phyloP scores from a whole-genome alignment of 2,329 filamentous ascomycete species.

The Sporothrix pallida region DNA sequence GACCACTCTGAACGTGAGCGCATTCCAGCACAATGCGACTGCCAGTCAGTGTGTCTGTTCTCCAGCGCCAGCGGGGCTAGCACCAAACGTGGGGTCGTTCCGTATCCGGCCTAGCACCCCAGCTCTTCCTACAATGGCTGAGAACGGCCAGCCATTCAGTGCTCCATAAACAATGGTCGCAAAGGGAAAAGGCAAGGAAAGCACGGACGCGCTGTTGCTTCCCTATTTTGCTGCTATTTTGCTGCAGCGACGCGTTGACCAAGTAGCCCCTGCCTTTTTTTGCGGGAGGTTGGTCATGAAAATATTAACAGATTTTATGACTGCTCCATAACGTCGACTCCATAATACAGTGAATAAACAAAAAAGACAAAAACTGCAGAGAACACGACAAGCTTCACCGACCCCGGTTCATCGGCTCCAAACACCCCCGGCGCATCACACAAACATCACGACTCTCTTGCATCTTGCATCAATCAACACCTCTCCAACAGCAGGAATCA shows the following conservation, averaged over 20 bases:
- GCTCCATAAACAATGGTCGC: neutral
- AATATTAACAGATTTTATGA: constrained; percentile 28
- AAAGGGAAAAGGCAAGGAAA: neutral
- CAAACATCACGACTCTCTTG: constrained; percentile 12
- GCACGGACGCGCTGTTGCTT: constrained; percentile 25
- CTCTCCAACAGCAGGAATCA: neutral
- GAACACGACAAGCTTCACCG: constrained; percentile 14
- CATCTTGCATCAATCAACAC: neutral
- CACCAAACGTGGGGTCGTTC: constrained; percentile 27
- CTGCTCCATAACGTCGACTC: no score
- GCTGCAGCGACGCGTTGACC: constrained; percentile 29
- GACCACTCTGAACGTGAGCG: neutral
- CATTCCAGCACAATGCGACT: constrained; percentile 8
- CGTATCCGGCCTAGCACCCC: constrained; percentile 24
- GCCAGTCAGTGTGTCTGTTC: neutral
- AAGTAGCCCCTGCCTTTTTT: neutral
- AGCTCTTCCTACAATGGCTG: no score
- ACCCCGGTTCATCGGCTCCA: constrained; percentile 26
- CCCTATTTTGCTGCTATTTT: neutral
- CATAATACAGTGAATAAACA: neutral
- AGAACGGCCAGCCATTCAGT: no score
- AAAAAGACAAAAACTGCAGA: neutral
- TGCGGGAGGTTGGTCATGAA: neutral
- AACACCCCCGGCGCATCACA: constrained; percentile 20
- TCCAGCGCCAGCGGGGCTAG: constrained; percentile 24